These are phyloP conservation scores for Ramalina intermedia DNA, from an alignment of 495 filamentous ascomycete species.

Conservation along the genomic window DNA sequence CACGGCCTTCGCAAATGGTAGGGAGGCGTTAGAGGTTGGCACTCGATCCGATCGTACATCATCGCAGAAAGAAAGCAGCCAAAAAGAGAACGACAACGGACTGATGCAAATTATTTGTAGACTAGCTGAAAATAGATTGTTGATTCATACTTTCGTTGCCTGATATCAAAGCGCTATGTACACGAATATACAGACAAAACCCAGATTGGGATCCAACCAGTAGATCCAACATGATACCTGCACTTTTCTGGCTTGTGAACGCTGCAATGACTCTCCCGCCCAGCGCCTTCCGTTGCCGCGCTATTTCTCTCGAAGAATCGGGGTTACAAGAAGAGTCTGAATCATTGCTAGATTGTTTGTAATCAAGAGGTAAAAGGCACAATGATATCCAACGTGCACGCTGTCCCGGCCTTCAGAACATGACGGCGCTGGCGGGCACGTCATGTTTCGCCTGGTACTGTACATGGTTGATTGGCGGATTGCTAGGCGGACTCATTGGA, in stretches of 20 bases:
- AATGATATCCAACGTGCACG: neutral
- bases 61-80: too few species aligned
- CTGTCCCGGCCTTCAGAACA: conserved; percentile 3
- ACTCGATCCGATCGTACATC: too few species aligned
- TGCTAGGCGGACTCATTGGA: neutral
- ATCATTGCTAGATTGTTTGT: neutral
- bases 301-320: neutral
- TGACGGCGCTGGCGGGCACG: conserved; percentile 6
- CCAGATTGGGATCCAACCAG: neutral
- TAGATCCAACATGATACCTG: neutral
- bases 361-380: too few species aligned
- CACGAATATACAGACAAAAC: neutral
- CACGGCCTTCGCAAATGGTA: too few species aligned
- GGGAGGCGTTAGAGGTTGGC: too few species aligned
- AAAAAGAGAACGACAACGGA: too few species aligned
- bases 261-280: neutral
- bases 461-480: neutral
- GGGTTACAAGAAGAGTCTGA: neutral
- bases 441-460: conserved; percentile 8
- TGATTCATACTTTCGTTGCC: too few species aligned
- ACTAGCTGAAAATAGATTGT: too few species aligned
- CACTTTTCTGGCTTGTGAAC: neutral
- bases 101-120: too few species aligned
- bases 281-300: conserved; percentile 1
- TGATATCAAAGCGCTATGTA: too few species aligned